These are phyloP conservation scores for Penicillium sp. DNA, from an alignment of 2,329 filamentous ascomycete species.

Conservation along the genomic window DNA sequence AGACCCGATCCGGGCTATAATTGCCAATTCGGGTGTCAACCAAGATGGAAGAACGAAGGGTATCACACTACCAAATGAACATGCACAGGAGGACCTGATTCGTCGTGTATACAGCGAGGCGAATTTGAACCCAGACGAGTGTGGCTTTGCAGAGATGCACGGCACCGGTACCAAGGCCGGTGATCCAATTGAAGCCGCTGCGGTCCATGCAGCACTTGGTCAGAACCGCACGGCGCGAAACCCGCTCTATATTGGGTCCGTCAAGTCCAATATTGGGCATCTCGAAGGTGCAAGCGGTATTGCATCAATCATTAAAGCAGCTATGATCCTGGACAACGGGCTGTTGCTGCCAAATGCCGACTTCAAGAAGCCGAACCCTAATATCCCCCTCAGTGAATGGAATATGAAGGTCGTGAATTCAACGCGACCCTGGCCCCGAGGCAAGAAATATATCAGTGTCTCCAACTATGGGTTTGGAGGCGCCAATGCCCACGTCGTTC, in stretches of 20 bases:
- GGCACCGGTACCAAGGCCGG: slow-evolving; percentile 52
- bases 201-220: slow-evolving; percentile 24
- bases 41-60: slow-evolving; percentile 38
- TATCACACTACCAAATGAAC: slow-evolving; percentile 46
- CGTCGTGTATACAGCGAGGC: slow-evolving; percentile 40
- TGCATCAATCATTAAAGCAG: slow-evolving; percentile 37
- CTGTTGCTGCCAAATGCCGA: slow-evolving; percentile 31
- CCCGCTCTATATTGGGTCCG: slow-evolving; percentile 30
- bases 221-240: slow-evolving; percentile 18
- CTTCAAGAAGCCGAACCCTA: slow-evolving; percentile 35
- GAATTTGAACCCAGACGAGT: slow-evolving; percentile 34
- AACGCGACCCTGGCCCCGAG: slow-evolving; percentile 31
- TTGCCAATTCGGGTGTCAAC: slow-evolving; percentile 42
- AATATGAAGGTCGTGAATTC: slow-evolving; percentile 27
- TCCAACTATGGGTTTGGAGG: slow-evolving; percentile 36
- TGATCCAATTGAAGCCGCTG: slow-evolving; percentile 55
- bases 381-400: slow-evolving; percentile 29
- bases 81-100: slow-evolving; percentile 45
- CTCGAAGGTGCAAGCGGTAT: slow-evolving; percentile 30
- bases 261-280: slow-evolving; percentile 44
- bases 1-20: slow-evolving; percentile 41
- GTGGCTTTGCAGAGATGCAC: slow-evolving; percentile 46
- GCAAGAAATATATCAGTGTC: slow-evolving; percentile 30
- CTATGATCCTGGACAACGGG: slow-evolving; percentile 31
- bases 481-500: slow-evolving; percentile 34